Evolutionary conservation across 257 asterid species (phyloP), one percentile per base, ranked within the genome.

Genomic region (Eustoma russellianum): DNA sequence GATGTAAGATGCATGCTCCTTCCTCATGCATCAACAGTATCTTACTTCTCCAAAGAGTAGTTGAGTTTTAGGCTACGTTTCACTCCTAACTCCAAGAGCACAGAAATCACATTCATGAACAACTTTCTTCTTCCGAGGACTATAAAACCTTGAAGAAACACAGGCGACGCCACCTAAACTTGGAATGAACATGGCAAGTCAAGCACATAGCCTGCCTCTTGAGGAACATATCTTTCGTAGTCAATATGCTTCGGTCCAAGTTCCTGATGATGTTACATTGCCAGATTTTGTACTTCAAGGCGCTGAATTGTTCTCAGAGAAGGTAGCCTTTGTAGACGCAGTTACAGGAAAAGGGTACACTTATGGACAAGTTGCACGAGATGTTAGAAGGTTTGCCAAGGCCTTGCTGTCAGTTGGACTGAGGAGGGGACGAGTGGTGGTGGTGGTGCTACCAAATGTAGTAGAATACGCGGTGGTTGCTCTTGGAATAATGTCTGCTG

Each of bases 401-500:
- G 95, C 96, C 48, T 61, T 91, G 66, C 77, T 92, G 58, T 87
- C 96, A 4, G 81, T 91, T 7, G 96, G 96, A 33, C 67, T 81
- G 56, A 78, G 96, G 70, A 88, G 75, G 56, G 98, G 98, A 50
- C 65, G 72, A 1, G 91, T 78, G 5, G 96, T 78, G 66, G 81
- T 87, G 63, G 98, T 91, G 2, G 76, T 74, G 33, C 85, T 90
- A 55, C 95, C 96, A 7, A 91, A 91, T 12, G 80, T 87, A 50
- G 77, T 82, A 0, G 96, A 84, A 55, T 91, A 91, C 41, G 92
- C 83, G 13, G 76, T 71, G 28, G 68, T 91, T 52, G 95, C 98
- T 24, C 91, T 91, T 0, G 98, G 98, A 15, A 84, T 91, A 64
- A 91, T 91, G 98, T 85, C 89, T 1, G 94, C 93, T 7, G 96